These are phyloP conservation scores for Begonia peltatifolia DNA, from an alignment of 306 rosid species.

Conservation along the genomic window DNA sequence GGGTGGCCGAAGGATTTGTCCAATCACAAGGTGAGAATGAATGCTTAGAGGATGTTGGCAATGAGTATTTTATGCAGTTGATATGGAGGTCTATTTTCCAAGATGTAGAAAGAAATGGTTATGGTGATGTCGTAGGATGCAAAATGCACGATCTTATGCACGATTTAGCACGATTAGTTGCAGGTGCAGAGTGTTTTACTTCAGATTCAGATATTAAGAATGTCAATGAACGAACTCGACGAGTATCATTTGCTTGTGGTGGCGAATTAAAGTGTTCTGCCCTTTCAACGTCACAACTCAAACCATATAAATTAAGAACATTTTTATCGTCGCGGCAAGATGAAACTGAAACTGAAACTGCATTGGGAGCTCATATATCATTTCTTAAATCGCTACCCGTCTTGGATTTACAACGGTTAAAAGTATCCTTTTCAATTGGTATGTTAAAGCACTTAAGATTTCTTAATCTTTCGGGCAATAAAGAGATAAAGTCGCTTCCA, in stretches of 20 bases:
- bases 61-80: no score
- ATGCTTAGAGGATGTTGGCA: no score
- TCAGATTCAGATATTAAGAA: background rate
- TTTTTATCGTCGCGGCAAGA: no score
- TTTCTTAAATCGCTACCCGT: conserved; percentile 7
- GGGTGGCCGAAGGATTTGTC: no score
- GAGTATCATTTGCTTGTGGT: background rate
- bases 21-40: no score
- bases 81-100: no score
- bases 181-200: background rate
- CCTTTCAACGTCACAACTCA: background rate
- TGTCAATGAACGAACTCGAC: background rate
- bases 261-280: background rate
- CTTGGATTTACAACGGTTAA: background rate
- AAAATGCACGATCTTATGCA: conserved; percentile 20
- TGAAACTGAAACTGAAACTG: no score
- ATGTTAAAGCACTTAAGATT: conserved; percentile 10
- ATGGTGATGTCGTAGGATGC: background rate
- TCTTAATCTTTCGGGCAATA: background rate
- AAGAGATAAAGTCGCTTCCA: background rate
- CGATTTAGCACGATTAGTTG: conserved; percentile 17
- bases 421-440: background rate
- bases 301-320: conserved; percentile 14
- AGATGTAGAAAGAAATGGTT: no score
- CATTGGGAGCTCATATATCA: no score